Base-by-base conservation (phyloP, 768 basidiomycete species). In the Suillus occidentalis region DNA sequence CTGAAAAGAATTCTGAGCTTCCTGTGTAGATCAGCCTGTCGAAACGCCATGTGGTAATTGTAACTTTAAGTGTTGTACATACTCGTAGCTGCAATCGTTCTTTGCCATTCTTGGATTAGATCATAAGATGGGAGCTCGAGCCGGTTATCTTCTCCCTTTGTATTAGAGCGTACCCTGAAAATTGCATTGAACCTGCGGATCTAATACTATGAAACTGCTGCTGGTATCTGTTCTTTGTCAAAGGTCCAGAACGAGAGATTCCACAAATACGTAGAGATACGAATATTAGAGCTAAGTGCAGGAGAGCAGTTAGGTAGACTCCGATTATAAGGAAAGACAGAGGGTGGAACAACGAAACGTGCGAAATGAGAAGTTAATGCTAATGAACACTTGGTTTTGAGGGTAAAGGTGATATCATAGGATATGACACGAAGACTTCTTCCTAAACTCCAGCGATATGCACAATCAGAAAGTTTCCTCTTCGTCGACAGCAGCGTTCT, bases 401-500 rank as follows among this genome's bases (percentile, higher is more conserved):
- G 65, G 49, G 49, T 52, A 53, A 56, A 50, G 63, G 42, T 31
- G 42, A 64, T 63, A 43, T 61, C 43, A 56, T 60, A 43, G 34
- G 18, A 65, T 66, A 63, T 68, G 66, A 55, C 57, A 43, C 63
- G 60, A 62, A 63, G 45, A 60, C 25, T 65, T 64, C 60, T 42
- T 59, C 59, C 66, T 56, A 39, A 50, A 55, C 61, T 40, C 58
- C 36, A 40, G 61, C 62, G 57, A 61, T 64, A 67, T 73, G 71
- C 71, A 68, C 56, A 34, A 57, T 70, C 73, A 90, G 75, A 89
- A 90, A 50, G 91, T 92, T 79, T 94, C 91, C 77, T 94, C 92
- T 76, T 95, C 92, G 61, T 92, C 92, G 28, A 82, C 83, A 0
- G 77, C 68, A 39, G 71, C 76, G 53, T 66, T 82, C 9, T 94